Base-by-base conservation (phyloP, 495 filamentous ascomycete genomes). In the Xylaria acuta region DNA sequence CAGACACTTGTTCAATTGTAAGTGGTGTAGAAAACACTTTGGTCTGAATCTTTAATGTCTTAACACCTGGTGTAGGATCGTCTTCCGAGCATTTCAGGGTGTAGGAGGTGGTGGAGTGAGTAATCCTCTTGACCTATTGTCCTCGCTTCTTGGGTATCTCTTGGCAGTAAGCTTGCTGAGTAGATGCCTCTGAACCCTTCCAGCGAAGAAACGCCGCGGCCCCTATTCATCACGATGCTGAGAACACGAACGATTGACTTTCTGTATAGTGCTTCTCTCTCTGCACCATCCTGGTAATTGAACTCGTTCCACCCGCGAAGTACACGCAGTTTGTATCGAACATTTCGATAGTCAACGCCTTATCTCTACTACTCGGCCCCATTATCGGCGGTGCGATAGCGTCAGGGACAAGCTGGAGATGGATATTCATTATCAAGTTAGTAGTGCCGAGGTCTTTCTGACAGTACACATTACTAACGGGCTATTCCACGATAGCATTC, bases 91-190 rank as follows among this genome's bases (percentile, higher is more conserved):
- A 0, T 81, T 90, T 25, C 88, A 90, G 77, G 87, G 88, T 7
- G 79, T 90, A 12, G 87, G 88, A 0, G 87, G 79, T 11, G 83
- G 84, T 0, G 89, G 89, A n/a, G n/a, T n/a, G n/a, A n/a, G n/a
- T n/a, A n/a, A n/a, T n/a, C n/a, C n/a, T n/a, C n/a, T n/a, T n/a
- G n/a, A n/a, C n/a, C n/a, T n/a, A n/a, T n/a, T n/a, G n/a, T n/a
- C n/a, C n/a, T n/a, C n/a, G n/a, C n/a, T n/a, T n/a, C n/a, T n/a
- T n/a, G n/a, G n/a, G n/a, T n/a, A n/a, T n/a, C n/a, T n/a, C n/a
- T n/a, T n/a, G n/a, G n/a, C n/a, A n/a, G n/a, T n/a, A n/a, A n/a
- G n/a, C n/a, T n/a, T n/a, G n/a, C n/a, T n/a, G n/a, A n/a, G n/a
- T n/a, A n/a, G n/a, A n/a, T n/a, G n/a, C n/a, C n/a, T n/a, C n/a